These are phyloP conservation scores for Leccinum subspadiceum DNA, from an alignment of 1,284 basidiomycete species.

Conservation along the genomic window DNA sequence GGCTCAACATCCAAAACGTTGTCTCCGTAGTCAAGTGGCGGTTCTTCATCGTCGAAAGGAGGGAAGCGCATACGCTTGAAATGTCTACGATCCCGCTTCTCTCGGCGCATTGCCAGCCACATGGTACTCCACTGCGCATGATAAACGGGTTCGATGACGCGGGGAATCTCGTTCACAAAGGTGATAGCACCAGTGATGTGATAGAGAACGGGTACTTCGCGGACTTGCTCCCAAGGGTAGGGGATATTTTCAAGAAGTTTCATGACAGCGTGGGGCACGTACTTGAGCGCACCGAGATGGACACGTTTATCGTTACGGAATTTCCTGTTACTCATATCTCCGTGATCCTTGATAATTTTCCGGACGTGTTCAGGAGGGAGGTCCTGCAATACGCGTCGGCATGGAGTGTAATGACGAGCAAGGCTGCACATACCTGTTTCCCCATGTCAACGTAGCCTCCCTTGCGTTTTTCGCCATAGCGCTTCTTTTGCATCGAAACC, in stretches of 20 bases:
- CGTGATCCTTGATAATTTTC: slow-evolving; percentile 98
- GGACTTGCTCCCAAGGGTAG: slow-evolving; percentile 99
- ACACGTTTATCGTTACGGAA: slow-evolving; percentile 99
- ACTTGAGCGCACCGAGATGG: slow-evolving; percentile 96
- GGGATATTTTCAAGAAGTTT: slow-evolving; percentile 99
- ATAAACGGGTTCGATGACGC: slow-evolving; percentile 95
- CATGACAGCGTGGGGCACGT: slow-evolving; percentile 99
- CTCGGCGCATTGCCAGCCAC: slow-evolving; percentile 99
- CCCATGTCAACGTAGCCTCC: slow-evolving; percentile 91
- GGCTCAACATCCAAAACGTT: slow-evolving; percentile 98
- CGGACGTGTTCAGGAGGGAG: slow-evolving; percentile 92
- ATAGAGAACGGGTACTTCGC: slow-evolving; percentile 95
- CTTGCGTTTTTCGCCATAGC: slow-evolving; percentile 87
- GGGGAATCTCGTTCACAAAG: slow-evolving; percentile 98
- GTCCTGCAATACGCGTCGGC: slow-evolving; percentile 48
- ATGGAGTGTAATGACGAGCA: slow-evolving; percentile 13
- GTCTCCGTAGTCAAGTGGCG: slow-evolving; percentile 96
- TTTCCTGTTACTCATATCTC: slow-evolving; percentile 95
- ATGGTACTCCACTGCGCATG: slow-evolving; percentile 99
- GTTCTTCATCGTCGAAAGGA: slow-evolving; percentile 99
- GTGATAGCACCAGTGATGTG: slow-evolving; percentile 99
- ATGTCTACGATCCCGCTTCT: slow-evolving; percentile 98
- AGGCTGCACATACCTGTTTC: slow-evolving; percentile 66
- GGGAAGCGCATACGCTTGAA: slow-evolving; percentile 99
- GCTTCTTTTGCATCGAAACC: slow-evolving; percentile 89